Evolutionary conservation across 495 filamentous ascomycete genomes (phyloP), one percentile per base, ranked within the genome.

Genomic region (Daldinia concentrica): DNA sequence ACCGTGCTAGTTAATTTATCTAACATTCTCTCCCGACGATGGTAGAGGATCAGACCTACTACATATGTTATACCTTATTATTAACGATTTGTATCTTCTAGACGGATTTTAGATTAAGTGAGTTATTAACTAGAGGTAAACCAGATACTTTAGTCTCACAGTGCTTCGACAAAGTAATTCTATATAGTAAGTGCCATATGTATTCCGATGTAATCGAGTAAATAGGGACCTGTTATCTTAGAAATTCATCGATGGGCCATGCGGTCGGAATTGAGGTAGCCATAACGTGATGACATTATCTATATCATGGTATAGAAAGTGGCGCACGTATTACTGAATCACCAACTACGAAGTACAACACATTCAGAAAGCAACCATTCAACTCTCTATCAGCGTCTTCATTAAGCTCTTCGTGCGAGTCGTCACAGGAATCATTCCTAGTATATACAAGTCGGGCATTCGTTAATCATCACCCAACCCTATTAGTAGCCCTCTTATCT

Each of bases 361-460:
- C 32, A 4, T 15, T 6, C 4, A 11, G 14, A 24, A 39, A n/a
- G 17, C 19, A 58, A 12, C 12, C 8, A 11, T 41, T 57, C n/a
- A 1, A 32, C 6, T 17, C 15, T 36, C 27, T 19, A 30, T 74
- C 48, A 51, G 22, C 6, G 14, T 41, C 65, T 72, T 72, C 60
- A 75, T 75, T 72, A 69, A 59, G 51, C 39, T 43, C n/a, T 66
- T 60, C 62, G 36, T 62, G 57, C 57, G 58, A 67, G 15, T 67
- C 66, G 52, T 68, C 69, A 66, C 59, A 34, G 57, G 57, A 60
- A 41, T 43, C 11, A 62, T 51, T 62, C 45, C 52, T 73, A 64
- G 64, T 75, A 75, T 77, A 75, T 75, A 77, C 73, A 77, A 75
- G 70, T 67, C 63, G 62, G 48, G 61, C 34, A 34, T 62, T 36